Base-by-base conservation (phyloP, 768 basidiomycete genomes). In the Podaxis sp. region DNA sequence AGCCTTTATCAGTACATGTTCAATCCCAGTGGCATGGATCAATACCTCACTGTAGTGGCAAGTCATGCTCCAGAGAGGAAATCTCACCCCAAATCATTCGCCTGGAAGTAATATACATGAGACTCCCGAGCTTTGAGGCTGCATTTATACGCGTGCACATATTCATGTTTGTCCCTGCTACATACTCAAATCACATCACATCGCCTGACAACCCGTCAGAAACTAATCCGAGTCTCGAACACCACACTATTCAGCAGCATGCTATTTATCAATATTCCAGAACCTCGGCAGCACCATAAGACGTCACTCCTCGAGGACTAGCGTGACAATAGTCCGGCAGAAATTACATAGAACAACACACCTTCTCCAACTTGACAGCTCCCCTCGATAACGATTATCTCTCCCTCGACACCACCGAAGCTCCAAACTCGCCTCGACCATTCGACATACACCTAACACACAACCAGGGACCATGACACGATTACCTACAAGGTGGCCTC, bases 331-430 rank as follows among this genome's bases (percentile, higher is more conserved):
- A 16, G 18, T 42, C 50, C 14, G 21, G 14, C n/a, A 36, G 50
- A 14, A 32, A 32, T 28, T 14, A n/a, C 13, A 28, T 57, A 37
- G 59, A 63, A 63, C 23, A 47, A 50, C 16, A 61, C 50, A 18
- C 57, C 48, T 9, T 56, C 16, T 38, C 61, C 25, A 61, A 62
- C 5, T 54, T 53, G 47, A 65, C 40, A 52, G 55, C 28, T 44
- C 52, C 54, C 46, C 57, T 59, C 50, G 57, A 53, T 38, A 63
- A 40, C 36, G 58, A 55, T 56, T 46, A 56, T 56, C 55, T 47
- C 5, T 42, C 28, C 23, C 2, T 44, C 40, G 16, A 23, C 42
- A 55, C 28, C 54, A 5, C 28, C 40, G 40, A 42, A 42, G 14
- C n/a, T 18, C 14, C 40, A 18, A 38, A 38, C 38, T 11, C 14